These are phyloP conservation scores for Trichosporon inkin DNA, from an alignment of 1,284 basidiomycete species.

Conservation along the genomic window DNA sequence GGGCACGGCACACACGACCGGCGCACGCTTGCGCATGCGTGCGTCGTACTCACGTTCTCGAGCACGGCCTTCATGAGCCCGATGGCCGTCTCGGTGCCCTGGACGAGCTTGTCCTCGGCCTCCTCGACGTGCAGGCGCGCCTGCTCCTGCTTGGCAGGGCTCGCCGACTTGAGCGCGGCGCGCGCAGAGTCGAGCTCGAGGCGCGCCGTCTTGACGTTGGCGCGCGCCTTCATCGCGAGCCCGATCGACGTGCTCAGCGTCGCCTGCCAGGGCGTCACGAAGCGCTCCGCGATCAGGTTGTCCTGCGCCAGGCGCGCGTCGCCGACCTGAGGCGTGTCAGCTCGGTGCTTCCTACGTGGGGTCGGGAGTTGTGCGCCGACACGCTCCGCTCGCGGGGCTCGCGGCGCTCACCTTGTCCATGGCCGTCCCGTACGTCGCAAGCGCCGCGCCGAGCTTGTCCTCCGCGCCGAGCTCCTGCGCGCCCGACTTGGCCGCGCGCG, in stretches of 20 bases:
- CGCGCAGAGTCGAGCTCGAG: constrained; percentile 72
- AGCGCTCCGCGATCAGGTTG: constrained; percentile 64
- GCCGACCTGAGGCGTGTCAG: constrained; percentile 57
- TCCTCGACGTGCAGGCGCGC: constrained; percentile 82
- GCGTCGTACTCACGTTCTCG: constrained; percentile 82
- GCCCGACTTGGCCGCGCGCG: constrained; percentile 71
- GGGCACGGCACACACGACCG: too few relatives aligned
- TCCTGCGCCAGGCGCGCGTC: constrained; percentile 80
- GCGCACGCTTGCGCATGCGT: neutral
- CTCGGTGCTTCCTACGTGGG: neutral
- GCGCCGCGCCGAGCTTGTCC: constrained; percentile 69
- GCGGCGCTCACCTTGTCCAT: constrained; percentile 63
- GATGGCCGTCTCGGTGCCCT: constrained; percentile 96
- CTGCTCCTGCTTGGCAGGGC: constrained; percentile 75
- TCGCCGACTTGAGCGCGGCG: constrained; percentile 63
- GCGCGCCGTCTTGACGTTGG: constrained; percentile 77
- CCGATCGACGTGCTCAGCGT: constrained; percentile 74
- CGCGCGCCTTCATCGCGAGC: constrained; percentile 83
- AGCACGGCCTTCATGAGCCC: constrained; percentile 96
- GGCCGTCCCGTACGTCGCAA: constrained; percentile 72
- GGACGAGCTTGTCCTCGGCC: constrained; percentile 91
- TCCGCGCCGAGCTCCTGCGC: constrained; percentile 60
- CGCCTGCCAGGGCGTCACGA: constrained; percentile 86
- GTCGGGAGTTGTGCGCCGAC: neutral
- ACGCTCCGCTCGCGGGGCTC: too few relatives aligned